Base-by-base conservation (phyloP, 2,329 filamentous ascomycete species). In the Ophiostoma populinum region DNA sequence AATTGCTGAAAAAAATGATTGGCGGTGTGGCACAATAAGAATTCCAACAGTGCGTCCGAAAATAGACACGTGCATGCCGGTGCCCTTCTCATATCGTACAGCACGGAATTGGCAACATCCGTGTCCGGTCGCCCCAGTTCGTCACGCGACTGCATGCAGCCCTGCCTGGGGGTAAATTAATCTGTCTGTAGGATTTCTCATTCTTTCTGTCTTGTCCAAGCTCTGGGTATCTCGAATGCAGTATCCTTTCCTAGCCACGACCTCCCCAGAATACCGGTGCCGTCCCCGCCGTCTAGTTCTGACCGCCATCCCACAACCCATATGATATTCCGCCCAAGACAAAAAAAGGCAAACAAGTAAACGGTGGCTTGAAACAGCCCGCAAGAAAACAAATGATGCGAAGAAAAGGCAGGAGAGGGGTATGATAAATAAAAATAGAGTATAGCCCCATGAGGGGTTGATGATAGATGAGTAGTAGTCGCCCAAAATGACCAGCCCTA, bases 401-500 rank as follows among this genome's bases (percentile, higher is more conserved):
- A 13, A 24, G 28, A 31, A 35, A 36, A 33, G 18, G 32, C 20
- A 20, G 32, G 30, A 27, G 28, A 25, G 16, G 30, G 30, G 30
- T 30, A 32, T 26, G 28, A 25, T 11, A 22, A 32, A 27, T 18
- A 32, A 24, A 19, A 29, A 25, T 13, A 31, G 22, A 21, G 27
- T 25, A 36, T 16, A 40, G 21, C 22, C 15, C 16, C 11, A 26
- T 8, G 19, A 34, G 5, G 9, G 12, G n/a, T 4, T 24, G 10
- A 40, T 24, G n/a, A 39, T 33, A 13, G 30, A 32, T 19, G 19
- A 28, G 24, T 17, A 28, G 24, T 32, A 19, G 30, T 25, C 10
- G 36, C 24, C 22, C 18, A 25, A 26, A 16, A 17, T 32, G 37
- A 29, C 19, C 25, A 8, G 20, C 28, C 31, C 25, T 22, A 29